These are phyloP conservation scores for Leishmania lainsoni DNA, from an alignment of 208 protist species.

Conservation along the genomic window DNA sequence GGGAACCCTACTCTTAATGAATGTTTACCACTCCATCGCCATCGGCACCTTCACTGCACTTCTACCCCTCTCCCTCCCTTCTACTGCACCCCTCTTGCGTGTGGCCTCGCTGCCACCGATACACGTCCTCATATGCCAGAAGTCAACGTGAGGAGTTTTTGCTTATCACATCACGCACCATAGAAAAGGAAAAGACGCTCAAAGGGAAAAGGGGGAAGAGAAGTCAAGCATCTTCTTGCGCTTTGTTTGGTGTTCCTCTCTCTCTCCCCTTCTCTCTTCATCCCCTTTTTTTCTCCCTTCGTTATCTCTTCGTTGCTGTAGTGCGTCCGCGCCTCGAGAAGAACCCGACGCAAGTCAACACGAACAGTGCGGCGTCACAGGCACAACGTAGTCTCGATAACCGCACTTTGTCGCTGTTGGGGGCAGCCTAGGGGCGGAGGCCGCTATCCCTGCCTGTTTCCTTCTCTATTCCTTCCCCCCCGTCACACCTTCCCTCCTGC, in stretches of 20 bases:
- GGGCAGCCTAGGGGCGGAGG: not conserved
- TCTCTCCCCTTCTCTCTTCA: not conserved
- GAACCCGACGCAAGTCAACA: not conserved
- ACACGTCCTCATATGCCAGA: not conserved
- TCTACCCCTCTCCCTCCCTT: not conserved
- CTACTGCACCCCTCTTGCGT: not conserved
- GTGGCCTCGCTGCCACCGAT: not conserved
- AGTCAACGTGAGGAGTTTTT: not conserved
- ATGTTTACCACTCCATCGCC: no score
- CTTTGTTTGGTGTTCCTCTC: not conserved
- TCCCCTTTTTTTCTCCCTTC: not conserved
- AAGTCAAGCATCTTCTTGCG: not conserved
- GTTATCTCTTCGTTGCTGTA: not conserved
- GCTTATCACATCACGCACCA: not conserved
- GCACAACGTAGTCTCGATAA: not conserved
- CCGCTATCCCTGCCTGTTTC: constrained; percentile 1
- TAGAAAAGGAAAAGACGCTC: not conserved
- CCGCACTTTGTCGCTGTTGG: not conserved
- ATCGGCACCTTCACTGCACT: not conserved
- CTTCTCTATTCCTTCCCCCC: constrained; percentile 2
- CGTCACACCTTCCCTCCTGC: not conserved
- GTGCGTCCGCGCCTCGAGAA: not conserved
- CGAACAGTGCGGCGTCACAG: not conserved
- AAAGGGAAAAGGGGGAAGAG: not conserved
- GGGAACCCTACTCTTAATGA: not conserved